Evolutionary conservation across 257 asterid genomes (phyloP).

Genomic region (Solanum commersonii): DNA sequence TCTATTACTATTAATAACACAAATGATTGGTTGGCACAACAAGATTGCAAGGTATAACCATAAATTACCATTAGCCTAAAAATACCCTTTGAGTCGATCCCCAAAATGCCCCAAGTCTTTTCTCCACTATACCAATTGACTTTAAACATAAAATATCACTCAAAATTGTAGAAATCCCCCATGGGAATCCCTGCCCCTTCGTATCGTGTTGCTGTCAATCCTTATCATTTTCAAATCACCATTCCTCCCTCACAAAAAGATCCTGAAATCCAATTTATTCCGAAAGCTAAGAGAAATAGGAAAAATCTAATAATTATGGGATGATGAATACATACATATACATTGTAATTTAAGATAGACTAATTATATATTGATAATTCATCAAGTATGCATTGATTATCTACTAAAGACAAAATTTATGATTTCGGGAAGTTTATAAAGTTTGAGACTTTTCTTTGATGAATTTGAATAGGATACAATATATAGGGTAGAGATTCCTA

Average conservation of each 20-base stretch:
- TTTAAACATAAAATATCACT: neutral
- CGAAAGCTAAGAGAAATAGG: neutral
- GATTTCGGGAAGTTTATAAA: neutral
- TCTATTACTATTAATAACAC: neutral
- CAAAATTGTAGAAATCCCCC: neutral
- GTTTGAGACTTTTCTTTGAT: neutral
- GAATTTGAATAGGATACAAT: neutral
- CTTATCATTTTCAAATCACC: neutral
- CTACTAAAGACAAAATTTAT: neutral
- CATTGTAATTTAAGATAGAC: neutral
- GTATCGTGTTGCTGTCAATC: neutral
- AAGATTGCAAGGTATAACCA: too few species aligned
- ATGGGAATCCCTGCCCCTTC: neutral
- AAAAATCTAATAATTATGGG: neutral
- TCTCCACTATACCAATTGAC: neutral
- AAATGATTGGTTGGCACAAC: neutral
- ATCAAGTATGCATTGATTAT: neutral
- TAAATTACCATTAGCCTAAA: neutral
- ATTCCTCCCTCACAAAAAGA: neutral
- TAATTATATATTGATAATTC: neutral
- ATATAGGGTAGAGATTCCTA: neutral
- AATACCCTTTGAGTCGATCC: neutral
- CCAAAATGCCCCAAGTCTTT: neutral
- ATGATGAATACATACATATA: neutral
- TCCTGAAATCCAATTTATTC: neutral